Base-by-base conservation (phyloP, 2,329 filamentous ascomycete species). In the Cercospora nicotianae region DNA sequence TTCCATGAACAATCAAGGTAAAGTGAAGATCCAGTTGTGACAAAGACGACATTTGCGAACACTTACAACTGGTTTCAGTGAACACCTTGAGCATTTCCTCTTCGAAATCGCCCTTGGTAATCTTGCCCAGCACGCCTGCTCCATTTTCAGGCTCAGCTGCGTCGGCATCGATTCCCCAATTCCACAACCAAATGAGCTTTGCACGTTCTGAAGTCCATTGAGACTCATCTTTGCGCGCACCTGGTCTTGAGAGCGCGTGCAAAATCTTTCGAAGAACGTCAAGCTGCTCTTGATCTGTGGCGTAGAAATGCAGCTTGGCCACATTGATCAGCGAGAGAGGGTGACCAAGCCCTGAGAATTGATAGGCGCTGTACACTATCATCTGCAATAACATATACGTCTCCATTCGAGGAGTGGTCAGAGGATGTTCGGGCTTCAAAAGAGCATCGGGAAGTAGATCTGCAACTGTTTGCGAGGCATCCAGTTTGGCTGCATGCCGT, bases 141-240 rank as follows among this genome's bases (percentile, higher is more conserved):
- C 79, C 81, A 20, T 75, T 75, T 26, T 77, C 72, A 39, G 66
- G 79, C 28, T 71, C 51, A 58, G 76, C 72, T 36, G 79, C 79
- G 60, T 80, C 76, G 13, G 71, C 80, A 67, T 86, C 82, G 26
- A 84, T 83, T 36, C 89, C 89, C 91, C 91, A 94, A 74, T 86
- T 85, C 75, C 89, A 87, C 31, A 94, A 82, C 91, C 91, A 94
- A 3, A 93, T 76, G 8, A 94, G 78, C 73, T 90, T 88, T 51
- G 85, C 85, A 66, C 91, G 85, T 12, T 86, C 84, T 63, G 81
- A 83, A 28, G 83, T 80, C 89, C 90, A 91, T 69, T 86, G 87
- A 36, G 83, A 83, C 67, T 91, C 89, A 63, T 91, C 88, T 30
- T 74, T 74, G 12, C 71, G 64, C 1, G 85, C 81, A 12, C 82